These are phyloP conservation scores for Haematococcus lacustris DNA, from an alignment of 139 green algal genomes.

Conservation along the genomic window DNA sequence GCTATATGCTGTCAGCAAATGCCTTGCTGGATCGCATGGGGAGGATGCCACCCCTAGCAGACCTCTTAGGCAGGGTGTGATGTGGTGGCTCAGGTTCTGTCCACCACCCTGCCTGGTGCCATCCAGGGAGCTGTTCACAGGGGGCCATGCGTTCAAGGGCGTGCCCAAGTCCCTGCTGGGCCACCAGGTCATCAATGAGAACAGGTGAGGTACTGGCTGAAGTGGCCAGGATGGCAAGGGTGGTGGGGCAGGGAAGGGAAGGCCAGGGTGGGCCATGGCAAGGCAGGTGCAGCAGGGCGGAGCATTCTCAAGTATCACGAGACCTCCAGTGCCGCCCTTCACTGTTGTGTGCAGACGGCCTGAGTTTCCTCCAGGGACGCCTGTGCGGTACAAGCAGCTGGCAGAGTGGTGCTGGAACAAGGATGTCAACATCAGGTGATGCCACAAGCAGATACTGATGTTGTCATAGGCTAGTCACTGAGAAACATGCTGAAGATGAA, in stretches of 20 bases:
- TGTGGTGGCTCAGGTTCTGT: no score
- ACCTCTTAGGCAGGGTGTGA: no score
- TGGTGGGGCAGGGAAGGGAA: neutral
- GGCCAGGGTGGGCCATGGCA: neutral
- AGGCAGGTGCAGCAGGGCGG: neutral
- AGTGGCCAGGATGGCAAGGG: neutral
- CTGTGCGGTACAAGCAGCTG: slow-evolving; percentile 32
- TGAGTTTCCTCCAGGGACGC: slow-evolving; percentile 17
- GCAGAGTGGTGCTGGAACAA: slow-evolving; percentile 42
- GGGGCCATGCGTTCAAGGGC: slow-evolving; percentile 21
- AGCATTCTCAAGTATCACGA: neutral
- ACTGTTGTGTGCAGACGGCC: slow-evolving; percentile 13
- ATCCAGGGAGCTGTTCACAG: slow-evolving; percentile 24
- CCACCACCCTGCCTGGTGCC: no score
- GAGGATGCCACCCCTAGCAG: no score
- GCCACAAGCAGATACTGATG: neutral
- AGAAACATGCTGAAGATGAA: no score
- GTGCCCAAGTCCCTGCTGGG: slow-evolving; percentile 22
- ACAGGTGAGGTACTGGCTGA: slow-evolving; percentile 1
- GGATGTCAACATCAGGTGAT: slow-evolving; percentile 12
- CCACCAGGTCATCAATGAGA: slow-evolving; percentile 14
- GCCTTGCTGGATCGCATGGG: no score
- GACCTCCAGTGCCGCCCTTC: no score
- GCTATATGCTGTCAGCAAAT: no score
- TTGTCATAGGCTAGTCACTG: no score